phyloP scores from a whole-genome alignment of 106 monocot genomes.

The Allium cepa region DNA sequence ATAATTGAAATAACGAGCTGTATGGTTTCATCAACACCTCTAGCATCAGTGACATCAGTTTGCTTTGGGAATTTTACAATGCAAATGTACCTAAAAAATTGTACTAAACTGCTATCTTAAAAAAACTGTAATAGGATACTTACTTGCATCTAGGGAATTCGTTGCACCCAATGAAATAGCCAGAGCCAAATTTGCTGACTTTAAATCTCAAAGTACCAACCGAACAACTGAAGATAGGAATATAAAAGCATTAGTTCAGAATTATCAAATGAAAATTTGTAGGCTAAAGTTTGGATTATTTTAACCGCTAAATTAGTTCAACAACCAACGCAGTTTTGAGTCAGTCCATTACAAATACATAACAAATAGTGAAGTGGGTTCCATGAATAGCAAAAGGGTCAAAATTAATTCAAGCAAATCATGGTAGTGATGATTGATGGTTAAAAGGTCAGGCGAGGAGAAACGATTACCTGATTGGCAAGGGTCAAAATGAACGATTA shows the following conservation, averaged over 20 bases:
- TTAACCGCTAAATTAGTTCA: neutral
- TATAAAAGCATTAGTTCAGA: no score
- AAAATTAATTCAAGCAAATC: no score
- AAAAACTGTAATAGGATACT: slow-evolving; percentile 14
- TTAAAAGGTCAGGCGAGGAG: no score
- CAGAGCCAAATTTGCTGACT: slow-evolving; percentile 84
- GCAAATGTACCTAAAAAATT: neutral
- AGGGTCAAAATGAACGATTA: no score
- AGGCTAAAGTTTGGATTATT: neutral
- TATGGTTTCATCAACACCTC: neutral
- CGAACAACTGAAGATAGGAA: slow-evolving; percentile 52
- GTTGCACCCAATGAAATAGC: slow-evolving; percentile 97
- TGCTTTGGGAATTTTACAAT: no score
- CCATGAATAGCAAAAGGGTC: slow-evolving; percentile 14
- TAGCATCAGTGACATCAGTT: neutral
- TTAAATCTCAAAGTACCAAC: slow-evolving; percentile 77
- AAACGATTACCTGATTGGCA: no score
- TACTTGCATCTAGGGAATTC: slow-evolving; percentile 97
- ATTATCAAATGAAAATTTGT: neutral
- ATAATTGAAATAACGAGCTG: neutral
- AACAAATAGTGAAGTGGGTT: neutral
- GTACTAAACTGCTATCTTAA: neutral
- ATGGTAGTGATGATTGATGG: no score
- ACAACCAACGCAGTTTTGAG: neutral
- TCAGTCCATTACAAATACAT: neutral